These are phyloP conservation scores for Pseudevernia furfuracea DNA, from an alignment of 495 filamentous ascomycete species.

Conservation along the genomic window DNA sequence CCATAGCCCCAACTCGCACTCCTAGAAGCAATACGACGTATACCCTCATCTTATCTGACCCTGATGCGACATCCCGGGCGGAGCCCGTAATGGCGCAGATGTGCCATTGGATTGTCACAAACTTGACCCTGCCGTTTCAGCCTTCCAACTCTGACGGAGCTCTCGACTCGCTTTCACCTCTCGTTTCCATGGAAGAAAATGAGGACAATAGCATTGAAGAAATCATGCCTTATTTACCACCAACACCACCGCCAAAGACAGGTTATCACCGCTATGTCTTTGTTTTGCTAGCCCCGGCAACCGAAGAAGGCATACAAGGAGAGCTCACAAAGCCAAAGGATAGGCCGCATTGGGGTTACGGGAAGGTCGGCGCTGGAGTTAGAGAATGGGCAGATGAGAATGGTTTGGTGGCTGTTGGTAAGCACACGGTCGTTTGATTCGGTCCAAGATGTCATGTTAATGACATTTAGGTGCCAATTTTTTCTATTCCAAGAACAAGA, in stretches of 20 bases:
- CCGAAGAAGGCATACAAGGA: slow-evolving; percentile 26
- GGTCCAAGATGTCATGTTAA: slow-evolving; percentile 1
- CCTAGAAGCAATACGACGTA: slow-evolving; percentile 28
- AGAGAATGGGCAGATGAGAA: slow-evolving; percentile 56
- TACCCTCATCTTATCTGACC: slow-evolving; percentile 54
- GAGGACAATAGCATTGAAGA: slow-evolving; percentile 30
- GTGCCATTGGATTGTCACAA: slow-evolving; percentile 62
- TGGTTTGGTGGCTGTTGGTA: slow-evolving; percentile 53
- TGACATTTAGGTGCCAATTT: slow-evolving; percentile 50
- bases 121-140: slow-evolving; percentile 28
- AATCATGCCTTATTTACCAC: slow-evolving; percentile 51
- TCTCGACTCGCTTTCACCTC: slow-evolving; percentile 18
- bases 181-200: not conserved
- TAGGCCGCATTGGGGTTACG: slow-evolving; percentile 57
- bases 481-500: slow-evolving; percentile 54
- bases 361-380: slow-evolving; percentile 47
- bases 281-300: slow-evolving; percentile 42
- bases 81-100: slow-evolving; percentile 62
- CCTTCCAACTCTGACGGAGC: slow-evolving; percentile 18
- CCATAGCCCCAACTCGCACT: slow-evolving; percentile 16
- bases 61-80: slow-evolving; percentile 59
- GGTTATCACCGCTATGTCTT: slow-evolving; percentile 66
- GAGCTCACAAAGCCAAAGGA: slow-evolving; percentile 47
- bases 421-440: slow-evolving; percentile 23
- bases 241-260: slow-evolving; percentile 55